Evolutionary conservation across 1,139 yeast species (phyloP).

Genomic region (Meyerozyma sp.): DNA sequence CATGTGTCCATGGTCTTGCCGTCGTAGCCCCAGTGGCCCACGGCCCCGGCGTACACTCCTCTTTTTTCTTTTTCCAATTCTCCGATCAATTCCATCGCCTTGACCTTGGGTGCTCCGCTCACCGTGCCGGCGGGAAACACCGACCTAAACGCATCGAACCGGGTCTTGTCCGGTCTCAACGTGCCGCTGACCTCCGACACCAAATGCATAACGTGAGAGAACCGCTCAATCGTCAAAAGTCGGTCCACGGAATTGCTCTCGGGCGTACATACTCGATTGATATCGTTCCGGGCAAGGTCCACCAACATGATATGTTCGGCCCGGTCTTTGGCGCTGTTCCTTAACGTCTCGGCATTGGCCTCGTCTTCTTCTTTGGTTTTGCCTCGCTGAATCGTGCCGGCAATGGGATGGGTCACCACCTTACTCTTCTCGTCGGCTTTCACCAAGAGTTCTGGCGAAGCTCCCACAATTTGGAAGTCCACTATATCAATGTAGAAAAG

Average conservation of each 20-base stretch:
- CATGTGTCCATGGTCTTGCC: slow-evolving; percentile 94
- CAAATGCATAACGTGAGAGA: slow-evolving; percentile 95
- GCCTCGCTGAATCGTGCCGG: slow-evolving; percentile 92
- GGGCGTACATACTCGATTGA: slow-evolving; percentile 92
- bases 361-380: slow-evolving; percentile 90
- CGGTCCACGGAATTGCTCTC: slow-evolving; percentile 79
- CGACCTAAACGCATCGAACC: slow-evolving; percentile 95
- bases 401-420: slow-evolving; percentile 92
- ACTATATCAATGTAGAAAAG: slow-evolving; percentile 86
- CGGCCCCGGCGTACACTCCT: slow-evolving; percentile 98
- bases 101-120: slow-evolving; percentile 95
- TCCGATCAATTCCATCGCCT: slow-evolving; percentile 91
- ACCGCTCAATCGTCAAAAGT: slow-evolving; percentile 82
- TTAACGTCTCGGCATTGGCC: slow-evolving; percentile 64
- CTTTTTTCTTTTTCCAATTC: slow-evolving; percentile 88
- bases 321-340: slow-evolving; percentile 81
- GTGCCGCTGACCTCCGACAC: slow-evolving; percentile 94
- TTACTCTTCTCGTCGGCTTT: slow-evolving; percentile 69
- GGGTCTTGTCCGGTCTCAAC: slow-evolving; percentile 71
- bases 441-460: slow-evolving; percentile 91
- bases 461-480: slow-evolving; percentile 94
- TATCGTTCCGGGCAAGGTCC: slow-evolving; percentile 92
- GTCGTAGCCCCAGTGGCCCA: slow-evolving; percentile 97
- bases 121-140: slow-evolving; percentile 99
- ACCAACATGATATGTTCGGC: slow-evolving; percentile 99